phyloP scores from a whole-genome alignment of 1,139 yeast genomes.

The Yamadazyma atmosphaerica region DNA sequence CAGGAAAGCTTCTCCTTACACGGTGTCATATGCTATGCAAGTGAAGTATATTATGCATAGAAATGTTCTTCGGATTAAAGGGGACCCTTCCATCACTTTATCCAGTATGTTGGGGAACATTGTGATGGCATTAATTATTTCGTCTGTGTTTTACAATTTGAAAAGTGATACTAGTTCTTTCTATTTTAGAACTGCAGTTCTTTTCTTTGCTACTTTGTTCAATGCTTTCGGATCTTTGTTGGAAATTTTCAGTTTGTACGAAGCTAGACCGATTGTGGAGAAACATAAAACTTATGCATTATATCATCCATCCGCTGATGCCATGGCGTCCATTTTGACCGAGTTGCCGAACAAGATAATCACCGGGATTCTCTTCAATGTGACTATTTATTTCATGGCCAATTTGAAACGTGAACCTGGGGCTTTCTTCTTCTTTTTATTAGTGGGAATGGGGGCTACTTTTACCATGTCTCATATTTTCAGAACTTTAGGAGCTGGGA shows the following conservation, averaged over 20 bases:
- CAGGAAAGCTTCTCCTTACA: constrained; percentile 29
- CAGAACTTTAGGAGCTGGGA: constrained; percentile 57
- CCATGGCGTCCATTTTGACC: constrained; percentile 55
- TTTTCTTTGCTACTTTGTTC: constrained; percentile 58
- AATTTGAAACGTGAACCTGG: constrained; percentile 56
- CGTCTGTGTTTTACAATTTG: constrained; percentile 56
- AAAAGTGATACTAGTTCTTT: constrained; percentile 50
- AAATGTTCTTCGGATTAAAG: constrained; percentile 26
- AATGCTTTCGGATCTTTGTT: constrained; percentile 59
- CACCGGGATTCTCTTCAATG: constrained; percentile 42
- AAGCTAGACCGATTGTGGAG: constrained; percentile 57
- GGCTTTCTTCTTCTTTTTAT: constrained; percentile 53
- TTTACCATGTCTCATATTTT: constrained; percentile 59
- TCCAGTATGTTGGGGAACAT: constrained; percentile 27
- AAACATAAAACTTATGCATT: constrained; percentile 54
- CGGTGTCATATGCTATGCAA: constrained; percentile 36
- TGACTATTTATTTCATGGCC: constrained; percentile 58
- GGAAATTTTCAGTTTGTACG: constrained; percentile 57
- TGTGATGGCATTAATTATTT: constrained; percentile 33
- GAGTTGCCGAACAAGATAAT: constrained; percentile 55
- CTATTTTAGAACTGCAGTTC: constrained; percentile 55
- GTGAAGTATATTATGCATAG: constrained; percentile 28
- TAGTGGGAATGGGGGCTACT: constrained; percentile 42
- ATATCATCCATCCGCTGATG: constrained; percentile 64
- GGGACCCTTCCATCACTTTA: constrained; percentile 32